A percentile compares a stretch with the other conserved stretches of the same genome.
Evolutionary conservation across 352 stramenopile species (phyloP).

Genomic region (Globisporangium solare): DNA sequence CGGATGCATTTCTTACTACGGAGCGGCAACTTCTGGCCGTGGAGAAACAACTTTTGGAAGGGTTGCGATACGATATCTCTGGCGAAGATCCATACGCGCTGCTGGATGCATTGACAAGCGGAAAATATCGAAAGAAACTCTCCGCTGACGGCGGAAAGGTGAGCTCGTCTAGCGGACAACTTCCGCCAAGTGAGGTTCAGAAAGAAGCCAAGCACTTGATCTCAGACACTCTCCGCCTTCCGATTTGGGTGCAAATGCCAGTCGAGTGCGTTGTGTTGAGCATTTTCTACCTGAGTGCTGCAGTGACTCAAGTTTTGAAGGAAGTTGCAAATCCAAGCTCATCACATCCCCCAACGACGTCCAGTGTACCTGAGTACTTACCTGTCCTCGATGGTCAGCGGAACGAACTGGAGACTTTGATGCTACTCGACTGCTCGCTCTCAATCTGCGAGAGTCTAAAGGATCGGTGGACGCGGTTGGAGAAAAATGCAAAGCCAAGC

Average conservation of each 20-base stretch:
- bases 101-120: slow-evolving; percentile 59
- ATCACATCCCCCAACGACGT: neutral
- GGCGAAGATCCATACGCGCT: slow-evolving; percentile 64
- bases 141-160: slow-evolving; percentile 8
- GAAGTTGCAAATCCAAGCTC: slow-evolving; percentile 7
- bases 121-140: slow-evolving; percentile 40
- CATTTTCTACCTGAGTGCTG: slow-evolving; percentile 63
- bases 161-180: slow-evolving; percentile 9
- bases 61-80: slow-evolving; percentile 69
- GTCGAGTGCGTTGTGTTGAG: slow-evolving; percentile 68
- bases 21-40: slow-evolving; percentile 56
- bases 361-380: slow-evolving; percentile 36
- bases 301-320: slow-evolving; percentile 36
- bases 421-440: slow-evolving; percentile 55
- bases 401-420: slow-evolving; percentile 38
- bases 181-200: slow-evolving; percentile 43
- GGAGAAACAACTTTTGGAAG: slow-evolving; percentile 64
- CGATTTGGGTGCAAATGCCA: slow-evolving; percentile 57
- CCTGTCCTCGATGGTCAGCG: slow-evolving; percentile 34
- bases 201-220: slow-evolving; percentile 70
- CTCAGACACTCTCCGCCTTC: slow-evolving; percentile 40
- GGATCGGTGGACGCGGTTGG: slow-evolving; percentile 56
- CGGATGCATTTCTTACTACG: slow-evolving; percentile 43
- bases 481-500: slow-evolving; percentile 41
- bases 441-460: slow-evolving; percentile 51